Evolutionary conservation across 2,329 filamentous ascomycete species (phyloP).

Genomic region (Exophiala oligosperma): DNA sequence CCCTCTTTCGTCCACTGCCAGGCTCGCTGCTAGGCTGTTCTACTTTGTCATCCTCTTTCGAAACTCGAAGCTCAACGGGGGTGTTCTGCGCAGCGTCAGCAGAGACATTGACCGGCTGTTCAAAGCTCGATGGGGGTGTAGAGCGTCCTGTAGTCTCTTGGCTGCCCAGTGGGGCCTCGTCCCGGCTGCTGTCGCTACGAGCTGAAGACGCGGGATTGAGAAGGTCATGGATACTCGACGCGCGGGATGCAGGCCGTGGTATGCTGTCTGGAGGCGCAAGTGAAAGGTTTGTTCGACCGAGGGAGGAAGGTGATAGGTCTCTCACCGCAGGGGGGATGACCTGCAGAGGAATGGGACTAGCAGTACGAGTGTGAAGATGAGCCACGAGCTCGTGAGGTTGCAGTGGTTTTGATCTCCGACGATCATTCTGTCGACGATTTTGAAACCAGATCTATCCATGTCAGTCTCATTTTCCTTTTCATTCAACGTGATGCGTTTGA

Average conservation of each 20-base stretch:
- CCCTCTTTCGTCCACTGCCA: conserved; percentile 21
- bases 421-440: conserved; percentile 88
- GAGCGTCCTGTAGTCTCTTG: conserved; percentile 8
- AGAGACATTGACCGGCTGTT: background rate
- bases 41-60: conserved; percentile 3
- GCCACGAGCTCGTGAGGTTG: conserved; percentile 70
- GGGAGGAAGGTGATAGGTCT: background rate
- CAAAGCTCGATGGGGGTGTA: conserved; percentile 23
- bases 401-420: conserved; percentile 82
- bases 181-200: conserved; percentile 5
- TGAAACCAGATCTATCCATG: conserved; percentile 90
- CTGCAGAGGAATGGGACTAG: conserved; percentile 13
- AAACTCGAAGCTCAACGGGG: background rate
- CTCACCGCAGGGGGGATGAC: conserved; percentile 5
- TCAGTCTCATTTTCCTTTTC: background rate
- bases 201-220: conserved; percentile 21
- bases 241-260: conserved; percentile 20
- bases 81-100: background rate
- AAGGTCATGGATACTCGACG: conserved; percentile 28
- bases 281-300: background rate
- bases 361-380: conserved; percentile 28
- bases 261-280: conserved; percentile 13
- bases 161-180: background rate
- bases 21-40: conserved; percentile 8
- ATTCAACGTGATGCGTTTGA: background rate